Evolutionary conservation across 768 basidiomycete species (phyloP).

Genomic region (Hygrophorus russula): DNA sequence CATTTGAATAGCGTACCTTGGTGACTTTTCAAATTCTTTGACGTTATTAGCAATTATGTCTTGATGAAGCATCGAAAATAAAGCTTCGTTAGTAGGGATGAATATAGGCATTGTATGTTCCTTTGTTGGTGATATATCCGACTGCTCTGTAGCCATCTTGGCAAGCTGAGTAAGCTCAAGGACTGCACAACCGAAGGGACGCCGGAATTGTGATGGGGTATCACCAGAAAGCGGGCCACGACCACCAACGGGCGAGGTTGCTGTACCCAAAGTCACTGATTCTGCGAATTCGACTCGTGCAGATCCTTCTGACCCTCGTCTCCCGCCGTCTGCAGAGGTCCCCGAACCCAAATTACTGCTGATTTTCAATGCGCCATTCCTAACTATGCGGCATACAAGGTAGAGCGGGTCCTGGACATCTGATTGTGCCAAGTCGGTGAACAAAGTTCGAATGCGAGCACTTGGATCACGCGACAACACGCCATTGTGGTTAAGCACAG

Average conservation of each 20-base stretch:
- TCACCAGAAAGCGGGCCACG: slow-evolving; percentile 22
- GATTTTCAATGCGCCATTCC: slow-evolving; percentile 80
- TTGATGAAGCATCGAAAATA: slow-evolving; percentile 91
- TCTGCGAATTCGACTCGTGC: slow-evolving; percentile 23
- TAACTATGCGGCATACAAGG: slow-evolving; percentile 83
- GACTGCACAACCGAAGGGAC: slow-evolving; percentile 95
- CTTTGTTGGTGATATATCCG: slow-evolving; percentile 49
- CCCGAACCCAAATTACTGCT: slow-evolving; percentile 42
- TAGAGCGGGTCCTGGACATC: slow-evolving; percentile 83
- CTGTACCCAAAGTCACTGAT: neutral
- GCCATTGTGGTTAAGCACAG: slow-evolving; percentile 85
- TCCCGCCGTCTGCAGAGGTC: slow-evolving; percentile 27
- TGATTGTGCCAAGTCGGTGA: slow-evolving; percentile 76
- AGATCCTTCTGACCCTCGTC: slow-evolving; percentile 47
- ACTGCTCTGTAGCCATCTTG: slow-evolving; percentile 53
- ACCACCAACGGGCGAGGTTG: slow-evolving; percentile 9
- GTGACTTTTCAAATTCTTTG: slow-evolving; percentile 74
- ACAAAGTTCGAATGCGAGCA: slow-evolving; percentile 72
- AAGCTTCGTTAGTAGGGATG: slow-evolving; percentile 68
- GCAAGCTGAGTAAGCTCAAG: slow-evolving; percentile 64
- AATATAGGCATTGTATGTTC: slow-evolving; percentile 88
- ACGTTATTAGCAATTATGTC: slow-evolving; percentile 76
- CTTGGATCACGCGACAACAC: slow-evolving; percentile 72
- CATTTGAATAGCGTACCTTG: slow-evolving; percentile 40
- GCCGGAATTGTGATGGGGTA: slow-evolving; percentile 44